Conservation (phyloP, 495 filamentous ascomycete genomes). For the Neurospora sp. region DNA sequence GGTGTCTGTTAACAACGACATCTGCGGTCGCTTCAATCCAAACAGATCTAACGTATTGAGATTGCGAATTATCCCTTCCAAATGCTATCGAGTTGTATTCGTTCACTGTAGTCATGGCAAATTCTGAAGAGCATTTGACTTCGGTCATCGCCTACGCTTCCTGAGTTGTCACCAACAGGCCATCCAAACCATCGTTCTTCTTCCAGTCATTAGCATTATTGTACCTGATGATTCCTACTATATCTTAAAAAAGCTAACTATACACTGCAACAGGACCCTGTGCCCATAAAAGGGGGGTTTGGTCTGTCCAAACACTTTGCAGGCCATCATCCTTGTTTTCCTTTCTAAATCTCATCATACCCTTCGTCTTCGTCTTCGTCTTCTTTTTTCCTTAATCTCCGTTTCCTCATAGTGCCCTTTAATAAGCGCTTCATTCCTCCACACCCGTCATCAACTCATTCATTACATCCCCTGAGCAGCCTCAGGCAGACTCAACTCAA, state of each 20-base stretch:
- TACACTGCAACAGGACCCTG: not conserved
- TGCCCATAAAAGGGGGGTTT: not conserved
- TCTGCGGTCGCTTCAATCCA: not conserved
- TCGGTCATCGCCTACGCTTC: not conserved
- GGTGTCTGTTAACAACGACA: not conserved
- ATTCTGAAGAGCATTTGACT: not conserved
- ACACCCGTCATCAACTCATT: not conserved
- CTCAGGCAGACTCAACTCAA: too few relatives aligned
- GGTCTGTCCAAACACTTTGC: not conserved
- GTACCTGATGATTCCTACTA: not conserved
- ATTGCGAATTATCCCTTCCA: too few relatives aligned
- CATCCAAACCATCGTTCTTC: not conserved
- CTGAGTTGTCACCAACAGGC: not conserved
- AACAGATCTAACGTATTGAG: too few relatives aligned
- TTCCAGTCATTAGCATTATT: not conserved
- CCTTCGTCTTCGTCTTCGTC: not conserved
- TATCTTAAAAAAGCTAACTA: not conserved
- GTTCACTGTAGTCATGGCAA: not conserved
- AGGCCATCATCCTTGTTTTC: not conserved
- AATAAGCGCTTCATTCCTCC: not conserved
- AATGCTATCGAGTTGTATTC: too few relatives aligned
- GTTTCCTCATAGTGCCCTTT: not conserved
- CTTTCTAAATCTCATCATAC: not conserved
- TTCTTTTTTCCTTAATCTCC: not conserved
- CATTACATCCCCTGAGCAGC: too few relatives aligned